phyloP scores from a whole-genome alignment of 805 yeast species.

The Jamesozyma gamospora region DNA sequence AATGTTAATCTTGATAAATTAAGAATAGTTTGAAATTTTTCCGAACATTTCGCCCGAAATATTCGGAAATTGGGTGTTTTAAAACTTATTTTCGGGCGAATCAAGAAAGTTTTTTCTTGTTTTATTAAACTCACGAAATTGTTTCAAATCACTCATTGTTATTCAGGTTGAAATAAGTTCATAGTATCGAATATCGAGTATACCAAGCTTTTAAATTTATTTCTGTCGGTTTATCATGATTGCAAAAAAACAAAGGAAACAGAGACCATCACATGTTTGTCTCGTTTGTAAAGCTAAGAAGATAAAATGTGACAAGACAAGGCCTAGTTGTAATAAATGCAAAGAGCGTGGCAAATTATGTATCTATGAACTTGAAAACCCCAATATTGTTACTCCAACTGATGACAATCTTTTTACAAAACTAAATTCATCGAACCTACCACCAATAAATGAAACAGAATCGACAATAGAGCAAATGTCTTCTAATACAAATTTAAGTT shows the following conservation, averaged over 20 bases:
- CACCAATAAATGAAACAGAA: neutral
- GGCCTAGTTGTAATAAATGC: conserved; percentile 17
- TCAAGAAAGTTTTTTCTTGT: too few relatives aligned
- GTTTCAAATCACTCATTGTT: too few relatives aligned
- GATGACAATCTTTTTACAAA: too few relatives aligned
- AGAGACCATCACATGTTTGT: conserved; percentile 12
- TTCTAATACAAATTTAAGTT: neutral
- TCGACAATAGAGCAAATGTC: neutral
- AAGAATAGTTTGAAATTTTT: too few relatives aligned
- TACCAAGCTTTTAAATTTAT: too few relatives aligned
- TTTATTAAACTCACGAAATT: too few relatives aligned
- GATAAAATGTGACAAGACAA: conserved; percentile 15
- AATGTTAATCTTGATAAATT: too few relatives aligned
- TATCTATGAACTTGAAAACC: conserved; percentile 7
- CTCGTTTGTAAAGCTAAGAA: conserved; percentile 11
- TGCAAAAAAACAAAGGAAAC: conserved; percentile 3
- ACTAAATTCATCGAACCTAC: neutral
- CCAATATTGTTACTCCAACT: neutral
- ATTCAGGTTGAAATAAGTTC: too few relatives aligned
- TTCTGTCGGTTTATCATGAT: conserved; percentile 1
- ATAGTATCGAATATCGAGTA: too few relatives aligned
- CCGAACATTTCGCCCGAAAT: too few relatives aligned
- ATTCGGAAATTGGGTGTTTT: too few relatives aligned
- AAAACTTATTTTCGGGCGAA: too few relatives aligned
- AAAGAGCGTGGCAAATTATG: conserved; percentile 6